Conservation (phyloP, 2,329 filamentous ascomycete species). For the Fusarium dlaminii region DNA sequence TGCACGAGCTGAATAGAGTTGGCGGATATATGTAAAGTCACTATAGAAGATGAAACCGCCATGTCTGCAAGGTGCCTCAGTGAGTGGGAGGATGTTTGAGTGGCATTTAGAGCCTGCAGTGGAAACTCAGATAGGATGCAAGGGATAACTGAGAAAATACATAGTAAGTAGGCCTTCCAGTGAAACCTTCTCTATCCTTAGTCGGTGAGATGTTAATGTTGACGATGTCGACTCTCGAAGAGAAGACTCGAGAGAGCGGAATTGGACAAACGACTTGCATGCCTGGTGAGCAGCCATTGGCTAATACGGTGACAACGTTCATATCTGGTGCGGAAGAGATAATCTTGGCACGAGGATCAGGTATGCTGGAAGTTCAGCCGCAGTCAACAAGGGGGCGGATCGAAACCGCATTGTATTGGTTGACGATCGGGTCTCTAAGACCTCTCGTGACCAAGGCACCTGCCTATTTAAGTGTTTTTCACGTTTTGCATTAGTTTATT, state of each 20-base stretch:
- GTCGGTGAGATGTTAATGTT: neutral
- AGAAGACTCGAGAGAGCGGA: neutral
- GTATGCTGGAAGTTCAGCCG: conserved; percentile 14
- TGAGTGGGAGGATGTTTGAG: neutral
- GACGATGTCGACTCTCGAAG: neutral
- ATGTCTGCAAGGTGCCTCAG: conserved; percentile 1
- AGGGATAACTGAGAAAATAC: fast-evolving
- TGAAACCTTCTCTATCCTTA: neutral
- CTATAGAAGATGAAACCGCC: conserved; percentile 28
- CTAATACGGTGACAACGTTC: neutral
- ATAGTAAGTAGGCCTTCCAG: neutral
- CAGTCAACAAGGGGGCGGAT: conserved; percentile 32
- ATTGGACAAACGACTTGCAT: neutral
- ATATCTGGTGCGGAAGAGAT: neutral
- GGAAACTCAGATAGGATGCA: no score
- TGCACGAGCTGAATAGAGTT: conserved; percentile 37
- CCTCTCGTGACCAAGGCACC: conserved; percentile 4
- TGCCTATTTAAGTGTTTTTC: neutral
- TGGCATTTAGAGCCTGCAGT: neutral
- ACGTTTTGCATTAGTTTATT: neutral
- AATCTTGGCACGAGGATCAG: neutral
- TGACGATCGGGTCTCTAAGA: neutral
- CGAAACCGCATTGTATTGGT: conserved; percentile 18
- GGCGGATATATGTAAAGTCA: conserved; percentile 20
- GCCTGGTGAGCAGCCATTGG: neutral